Percentiles rank a stretch among this genome's conserved stretches.
phyloP scores from a whole-genome alignment of 306 rosid genomes.

The Lathyrus sativus region DNA sequence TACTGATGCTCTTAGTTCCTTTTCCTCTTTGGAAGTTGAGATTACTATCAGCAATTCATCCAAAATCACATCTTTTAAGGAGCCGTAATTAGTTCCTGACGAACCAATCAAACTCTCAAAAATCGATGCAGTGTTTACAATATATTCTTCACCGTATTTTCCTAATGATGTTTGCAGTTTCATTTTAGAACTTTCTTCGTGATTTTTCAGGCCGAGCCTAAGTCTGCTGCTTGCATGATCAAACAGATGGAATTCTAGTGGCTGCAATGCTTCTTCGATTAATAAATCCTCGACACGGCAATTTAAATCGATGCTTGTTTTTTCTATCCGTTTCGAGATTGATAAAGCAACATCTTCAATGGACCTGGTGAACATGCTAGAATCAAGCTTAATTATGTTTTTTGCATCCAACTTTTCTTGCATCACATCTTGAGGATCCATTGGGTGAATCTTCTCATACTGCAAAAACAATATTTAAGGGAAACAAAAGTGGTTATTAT shows the following conservation, averaged over 20 bases:
- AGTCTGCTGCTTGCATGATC: constrained; percentile 43
- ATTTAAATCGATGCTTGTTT: constrained; percentile 37
- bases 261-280: constrained; percentile 39
- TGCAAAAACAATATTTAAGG: constrained; percentile 37
- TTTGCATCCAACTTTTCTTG: constrained; percentile 32
- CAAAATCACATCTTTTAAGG: constrained; percentile 73
- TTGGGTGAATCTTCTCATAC: constrained; percentile 64
- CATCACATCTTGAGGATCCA: constrained; percentile 48
- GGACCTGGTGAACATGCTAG: constrained; percentile 43
- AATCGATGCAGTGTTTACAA: constrained; percentile 58
- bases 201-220: constrained; percentile 38
- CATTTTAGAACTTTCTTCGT: constrained; percentile 42
- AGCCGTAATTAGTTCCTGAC: constrained; percentile 47
- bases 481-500: constrained; percentile 16
- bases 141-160: constrained; percentile 58
- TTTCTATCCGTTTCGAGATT: constrained; percentile 41
- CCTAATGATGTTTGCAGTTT: constrained; percentile 43
- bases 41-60: constrained; percentile 64
- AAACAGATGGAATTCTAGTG: constrained; percentile 45
- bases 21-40: constrained; percentile 73
- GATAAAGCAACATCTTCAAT: constrained; percentile 40
- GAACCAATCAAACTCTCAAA: constrained; percentile 57
- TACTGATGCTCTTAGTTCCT: constrained; percentile 66
- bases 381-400: constrained; percentile 21
- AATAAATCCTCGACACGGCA: constrained; percentile 48